These are phyloP conservation scores for Tuber indicum DNA, from an alignment of 495 filamentous ascomycete species.

Conservation along the genomic window DNA sequence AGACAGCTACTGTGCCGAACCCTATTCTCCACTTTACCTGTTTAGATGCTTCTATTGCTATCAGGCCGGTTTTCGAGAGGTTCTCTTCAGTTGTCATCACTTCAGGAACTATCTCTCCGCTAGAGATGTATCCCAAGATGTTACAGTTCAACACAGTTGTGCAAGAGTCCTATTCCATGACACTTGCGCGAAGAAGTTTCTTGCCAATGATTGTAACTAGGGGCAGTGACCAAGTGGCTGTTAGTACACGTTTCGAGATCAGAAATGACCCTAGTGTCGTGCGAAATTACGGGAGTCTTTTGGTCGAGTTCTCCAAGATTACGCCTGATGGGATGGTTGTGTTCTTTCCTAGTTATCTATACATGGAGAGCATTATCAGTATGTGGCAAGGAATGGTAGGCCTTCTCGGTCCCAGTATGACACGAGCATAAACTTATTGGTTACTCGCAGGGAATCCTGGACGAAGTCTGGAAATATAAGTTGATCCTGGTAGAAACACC, in stretches of 20 bases:
- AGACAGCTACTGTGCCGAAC: constrained; percentile 91
- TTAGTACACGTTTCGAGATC: constrained; percentile 86
- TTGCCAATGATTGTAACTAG: constrained; percentile 95
- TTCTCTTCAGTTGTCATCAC: constrained; percentile 98
- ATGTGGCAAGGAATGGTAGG: constrained; percentile 94
- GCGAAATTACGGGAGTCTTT: constrained; percentile 85
- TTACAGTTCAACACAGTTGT: constrained; percentile 84
- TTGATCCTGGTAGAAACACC: constrained; percentile 96
- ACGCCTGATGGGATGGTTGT: constrained; percentile 97
- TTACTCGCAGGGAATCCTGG: constrained; percentile 60
- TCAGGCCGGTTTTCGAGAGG: constrained; percentile 94
- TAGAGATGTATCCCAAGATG: constrained; percentile 99
- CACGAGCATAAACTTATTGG: neutral
- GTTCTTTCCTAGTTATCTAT: constrained; percentile 97
- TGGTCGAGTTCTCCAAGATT: constrained; percentile 88
- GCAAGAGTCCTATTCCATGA: constrained; percentile 96
- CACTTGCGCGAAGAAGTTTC: constrained; percentile 89
- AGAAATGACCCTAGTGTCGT: constrained; percentile 91
- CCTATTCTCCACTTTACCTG: constrained; percentile 94
- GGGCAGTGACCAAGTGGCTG: constrained; percentile 83
- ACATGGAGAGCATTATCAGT: constrained; percentile 98
- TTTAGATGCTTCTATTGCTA: constrained; percentile 94
- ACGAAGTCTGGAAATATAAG: constrained; percentile 99
- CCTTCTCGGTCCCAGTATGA: neutral
- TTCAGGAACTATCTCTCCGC: constrained; percentile 89